Conservation (phyloP, 305 asterid genomes). For the Fraxinus sp. region DNA sequence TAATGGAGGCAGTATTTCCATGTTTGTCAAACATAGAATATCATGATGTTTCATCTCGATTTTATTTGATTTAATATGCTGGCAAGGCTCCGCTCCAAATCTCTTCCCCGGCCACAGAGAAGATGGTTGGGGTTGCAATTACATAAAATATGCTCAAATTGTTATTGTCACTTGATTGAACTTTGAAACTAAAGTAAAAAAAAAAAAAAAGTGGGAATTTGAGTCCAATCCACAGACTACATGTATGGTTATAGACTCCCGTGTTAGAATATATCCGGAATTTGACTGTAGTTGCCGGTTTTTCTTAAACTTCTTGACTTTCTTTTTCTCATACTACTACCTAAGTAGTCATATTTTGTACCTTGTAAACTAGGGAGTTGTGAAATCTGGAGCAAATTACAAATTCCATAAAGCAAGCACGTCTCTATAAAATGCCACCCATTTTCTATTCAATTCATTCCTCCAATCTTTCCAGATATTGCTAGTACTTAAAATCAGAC, state of each 20-base stretch:
- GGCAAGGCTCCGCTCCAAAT: neutral
- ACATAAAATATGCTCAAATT: neutral
- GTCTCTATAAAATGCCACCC: neutral
- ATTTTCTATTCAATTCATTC: too few relatives aligned
- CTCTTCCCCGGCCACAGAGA: neutral
- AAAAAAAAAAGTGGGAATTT: neutral
- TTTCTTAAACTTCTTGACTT: neutral
- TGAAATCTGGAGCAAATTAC: neutral
- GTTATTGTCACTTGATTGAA: neutral
- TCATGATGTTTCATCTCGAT: neutral
- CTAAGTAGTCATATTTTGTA: neutral
- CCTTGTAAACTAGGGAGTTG: neutral
- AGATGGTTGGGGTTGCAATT: neutral
- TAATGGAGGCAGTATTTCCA: neutral
- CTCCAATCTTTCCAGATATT: neutral
- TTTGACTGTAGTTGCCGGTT: neutral
- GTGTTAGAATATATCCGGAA: neutral
- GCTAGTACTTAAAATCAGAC: neutral
- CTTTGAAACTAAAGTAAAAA: neutral
- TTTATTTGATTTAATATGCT: neutral
- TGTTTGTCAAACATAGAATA: neutral
- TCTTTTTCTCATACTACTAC: neutral
- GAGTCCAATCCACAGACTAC: neutral
- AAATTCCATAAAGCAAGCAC: neutral
- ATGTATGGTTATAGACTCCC: neutral